Percentiles rank a stretch among this genome's conserved stretches.
phyloP scores from a whole-genome alignment of 345 rosid genomes.

The Linum lewisii region DNA sequence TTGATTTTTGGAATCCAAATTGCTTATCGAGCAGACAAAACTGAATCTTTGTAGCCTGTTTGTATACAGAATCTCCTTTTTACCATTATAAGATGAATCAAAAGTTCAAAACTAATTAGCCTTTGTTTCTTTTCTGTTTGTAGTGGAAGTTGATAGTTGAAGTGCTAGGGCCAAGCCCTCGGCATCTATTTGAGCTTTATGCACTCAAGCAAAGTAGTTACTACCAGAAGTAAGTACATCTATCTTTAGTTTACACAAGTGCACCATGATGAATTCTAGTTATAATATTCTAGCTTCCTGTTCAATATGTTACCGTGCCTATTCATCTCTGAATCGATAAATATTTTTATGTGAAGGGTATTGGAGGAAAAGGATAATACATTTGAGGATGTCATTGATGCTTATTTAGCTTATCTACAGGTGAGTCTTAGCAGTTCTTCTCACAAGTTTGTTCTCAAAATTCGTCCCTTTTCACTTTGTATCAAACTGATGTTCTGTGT shows the following conservation, averaged over 20 bases:
- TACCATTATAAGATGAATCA: constrained; percentile 10
- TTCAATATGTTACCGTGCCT: too few relatives aligned
- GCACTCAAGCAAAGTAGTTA: constrained; percentile 78
- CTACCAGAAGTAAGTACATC: constrained; percentile 49
- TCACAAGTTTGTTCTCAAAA: background rate
- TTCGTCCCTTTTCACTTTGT: constrained; percentile 1
- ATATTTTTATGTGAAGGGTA: constrained; percentile 35
- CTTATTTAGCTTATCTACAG: constrained; percentile 85
- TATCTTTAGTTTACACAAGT: background rate
- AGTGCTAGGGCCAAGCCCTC: constrained; percentile 82
- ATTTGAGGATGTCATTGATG: constrained; percentile 83
- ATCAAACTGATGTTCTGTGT: background rate
- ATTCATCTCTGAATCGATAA: too few relatives aligned
- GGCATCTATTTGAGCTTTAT: constrained; percentile 93
- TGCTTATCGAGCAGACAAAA: background rate
- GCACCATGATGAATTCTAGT: too few relatives aligned
- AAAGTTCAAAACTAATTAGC: constrained; percentile 10
- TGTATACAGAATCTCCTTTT: constrained; percentile 1
- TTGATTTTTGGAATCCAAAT: constrained; percentile 7
- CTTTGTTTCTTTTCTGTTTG: constrained; percentile 15
- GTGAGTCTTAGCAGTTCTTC: constrained; percentile 25
- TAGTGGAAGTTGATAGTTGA: constrained; percentile 80
- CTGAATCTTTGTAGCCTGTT: background rate
- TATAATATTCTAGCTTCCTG: too few relatives aligned
- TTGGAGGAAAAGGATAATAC: constrained; percentile 54